These are phyloP conservation scores for Spizellomyces punctatus DNA, from an alignment of 192 early-diverging fungal genomes.

Conservation along the genomic window DNA sequence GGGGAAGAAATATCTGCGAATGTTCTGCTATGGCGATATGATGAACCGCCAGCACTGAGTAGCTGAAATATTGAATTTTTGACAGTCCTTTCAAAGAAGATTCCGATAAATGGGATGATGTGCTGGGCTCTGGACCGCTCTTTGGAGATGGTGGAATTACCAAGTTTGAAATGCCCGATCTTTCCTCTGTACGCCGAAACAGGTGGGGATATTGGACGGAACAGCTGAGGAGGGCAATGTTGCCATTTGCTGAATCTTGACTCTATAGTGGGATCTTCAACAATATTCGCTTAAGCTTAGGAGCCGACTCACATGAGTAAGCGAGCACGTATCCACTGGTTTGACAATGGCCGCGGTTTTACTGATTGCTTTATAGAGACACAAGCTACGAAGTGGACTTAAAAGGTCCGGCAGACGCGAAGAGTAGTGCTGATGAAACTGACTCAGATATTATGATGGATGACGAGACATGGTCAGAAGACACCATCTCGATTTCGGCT, in stretches of 20 bases:
- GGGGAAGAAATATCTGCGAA: too few relatives aligned
- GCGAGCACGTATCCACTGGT: not conserved
- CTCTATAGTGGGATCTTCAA: not conserved
- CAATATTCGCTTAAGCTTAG: not conserved
- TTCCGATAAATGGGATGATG: not conserved
- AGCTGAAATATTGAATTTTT: not conserved
- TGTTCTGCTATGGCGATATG: too few relatives aligned
- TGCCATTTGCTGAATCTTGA: not conserved
- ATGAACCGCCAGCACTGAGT: too few relatives aligned
- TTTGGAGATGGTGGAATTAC: not conserved
- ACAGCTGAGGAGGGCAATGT: not conserved
- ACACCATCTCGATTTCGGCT: too few relatives aligned
- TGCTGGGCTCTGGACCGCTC: not conserved
- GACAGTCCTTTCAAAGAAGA: not conserved
- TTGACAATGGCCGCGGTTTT: not conserved
- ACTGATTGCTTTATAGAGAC: not conserved
- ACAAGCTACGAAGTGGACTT: constrained; percentile 23
- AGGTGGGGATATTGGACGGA: constrained; percentile 9
- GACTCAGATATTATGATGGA: constrained; percentile 13
- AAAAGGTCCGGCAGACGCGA: constrained; percentile 12
- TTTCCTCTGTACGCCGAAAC: constrained; percentile 23
- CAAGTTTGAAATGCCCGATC: constrained; percentile 24
- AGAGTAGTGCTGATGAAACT: not conserved
- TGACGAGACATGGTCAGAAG: not conserved
- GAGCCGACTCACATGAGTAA: not conserved